Evolutionary conservation across 2,329 filamentous ascomycete species (phyloP), one percentile per base, ranked within the genome.

Genomic region (Drechslerella dactyloides): DNA sequence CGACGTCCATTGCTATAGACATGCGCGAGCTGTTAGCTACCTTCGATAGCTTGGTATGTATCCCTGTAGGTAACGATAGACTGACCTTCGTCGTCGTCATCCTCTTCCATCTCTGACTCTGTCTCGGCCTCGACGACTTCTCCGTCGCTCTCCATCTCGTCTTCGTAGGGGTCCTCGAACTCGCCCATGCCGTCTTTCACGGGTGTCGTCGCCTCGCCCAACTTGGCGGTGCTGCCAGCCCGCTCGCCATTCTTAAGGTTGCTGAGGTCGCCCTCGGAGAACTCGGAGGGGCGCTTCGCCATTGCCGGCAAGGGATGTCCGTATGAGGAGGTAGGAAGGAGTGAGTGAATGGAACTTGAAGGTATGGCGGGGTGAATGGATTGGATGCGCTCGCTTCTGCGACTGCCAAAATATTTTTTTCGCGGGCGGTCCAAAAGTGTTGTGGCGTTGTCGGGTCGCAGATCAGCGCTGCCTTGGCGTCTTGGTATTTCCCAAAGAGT

Each of bases 111-210:
- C 84, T 97, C 93, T 6, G 90, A 69, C 46, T 37, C 58, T 11
- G 75, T 73, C 4, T 72, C 75, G 7, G 74, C 75, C 40, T 76
- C 75, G 7, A 64, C 91, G 80, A 93, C 97, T 78, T 97, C 93
- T 81, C 97, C 94, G 78, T 96, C 94, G 74, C 96, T 97, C 76
- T 97, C 90, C 78, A 87, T 86, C 83, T 89, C 87, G 24, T 86
- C 86, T 78, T 82, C 82, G 74, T 82, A 79, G 74, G 82, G 80
- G 75, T 86, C 84, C 76, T 90, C 86, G 58, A 90, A 84, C 69
- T 89, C 89, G 74, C 84, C 83, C 72, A 81, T 83, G 63, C 86
- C 84, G 74, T 84, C 81, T 8, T 62, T 60, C 11, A 55, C 59
- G 11, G 57, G 58, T 84, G 86, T 86, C 73, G 85, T 83, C 62